Conservation (phyloP, 345 rosid genomes). For the Linum lewisii region DNA sequence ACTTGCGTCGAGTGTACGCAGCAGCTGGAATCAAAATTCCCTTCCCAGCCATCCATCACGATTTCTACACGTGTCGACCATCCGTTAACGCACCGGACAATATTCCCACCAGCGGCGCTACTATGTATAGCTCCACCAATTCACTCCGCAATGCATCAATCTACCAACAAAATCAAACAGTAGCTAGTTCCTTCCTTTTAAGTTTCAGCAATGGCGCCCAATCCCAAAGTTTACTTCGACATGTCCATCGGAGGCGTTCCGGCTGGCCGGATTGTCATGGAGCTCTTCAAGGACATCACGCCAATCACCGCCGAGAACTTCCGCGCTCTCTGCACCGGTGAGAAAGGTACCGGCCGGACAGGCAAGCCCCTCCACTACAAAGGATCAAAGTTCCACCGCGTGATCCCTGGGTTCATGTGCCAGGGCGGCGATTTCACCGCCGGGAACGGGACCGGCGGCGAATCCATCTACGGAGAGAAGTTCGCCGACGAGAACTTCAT, state of each 20-base stretch:
- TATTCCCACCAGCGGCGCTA: too few relatives aligned
- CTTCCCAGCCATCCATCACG: too few relatives aligned
- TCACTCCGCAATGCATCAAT: too few relatives aligned
- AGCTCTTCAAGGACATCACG: slow-evolving; percentile 57
- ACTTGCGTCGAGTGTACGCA: too few relatives aligned
- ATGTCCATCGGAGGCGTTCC: slow-evolving; percentile 56
- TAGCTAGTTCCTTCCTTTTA: too few relatives aligned
- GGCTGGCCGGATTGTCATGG: slow-evolving; percentile 69
- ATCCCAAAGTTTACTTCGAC: slow-evolving; percentile 72
- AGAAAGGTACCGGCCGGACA: slow-evolving; percentile 50
- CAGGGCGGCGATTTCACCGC: slow-evolving; percentile 83
- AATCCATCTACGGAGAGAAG: slow-evolving; percentile 59
- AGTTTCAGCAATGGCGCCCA: slow-evolving; percentile 7
- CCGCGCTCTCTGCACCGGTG: slow-evolving; percentile 73
- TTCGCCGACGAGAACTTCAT: slow-evolving; percentile 82
- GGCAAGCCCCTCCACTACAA: slow-evolving; percentile 69
- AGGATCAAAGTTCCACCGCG: slow-evolving; percentile 73
- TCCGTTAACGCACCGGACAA: too few relatives aligned
- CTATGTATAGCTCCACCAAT: too few relatives aligned
- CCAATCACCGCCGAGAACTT: slow-evolving; percentile 75
- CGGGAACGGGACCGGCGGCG: slow-evolving; percentile 92
- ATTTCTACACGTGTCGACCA: too few relatives aligned
- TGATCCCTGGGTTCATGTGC: slow-evolving; percentile 88
- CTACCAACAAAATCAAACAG: too few relatives aligned
- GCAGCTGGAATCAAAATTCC: too few relatives aligned